phyloP scores from a whole-genome alignment of 805 yeast genomes.

The Myxozyma mucilagina region DNA sequence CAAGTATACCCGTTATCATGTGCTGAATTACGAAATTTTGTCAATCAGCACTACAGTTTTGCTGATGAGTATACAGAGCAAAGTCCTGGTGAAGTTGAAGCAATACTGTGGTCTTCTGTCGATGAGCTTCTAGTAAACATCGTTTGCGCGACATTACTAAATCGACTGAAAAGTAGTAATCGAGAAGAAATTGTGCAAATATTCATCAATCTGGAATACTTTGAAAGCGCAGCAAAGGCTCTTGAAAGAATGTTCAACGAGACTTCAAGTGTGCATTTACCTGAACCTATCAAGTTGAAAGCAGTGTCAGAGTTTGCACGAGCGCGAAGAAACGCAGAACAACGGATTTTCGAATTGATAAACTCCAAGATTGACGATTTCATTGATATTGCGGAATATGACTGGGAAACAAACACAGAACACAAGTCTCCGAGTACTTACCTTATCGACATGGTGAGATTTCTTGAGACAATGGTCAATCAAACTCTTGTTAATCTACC shows the following conservation, averaged over 20 bases:
- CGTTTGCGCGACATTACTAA: conserved; percentile 62
- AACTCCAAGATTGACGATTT: conserved; percentile 78
- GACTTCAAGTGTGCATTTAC: conserved; percentile 33
- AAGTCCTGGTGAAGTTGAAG: conserved; percentile 59
- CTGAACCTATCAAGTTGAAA: conserved; percentile 19
- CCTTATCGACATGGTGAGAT: conserved; percentile 80
- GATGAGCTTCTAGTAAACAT: conserved; percentile 70
- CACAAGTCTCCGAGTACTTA: conserved; percentile 68
- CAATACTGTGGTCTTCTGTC: conserved; percentile 57
- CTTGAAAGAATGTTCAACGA: conserved; percentile 49
- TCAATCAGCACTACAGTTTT: conserved; percentile 65
- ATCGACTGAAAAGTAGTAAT: conserved; percentile 65
- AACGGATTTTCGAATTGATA: conserved; percentile 75
- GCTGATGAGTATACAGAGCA: conserved; percentile 65
- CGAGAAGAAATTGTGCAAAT: conserved; percentile 91
- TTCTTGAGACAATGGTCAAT: conserved; percentile 78
- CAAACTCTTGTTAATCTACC: conserved; percentile 85
- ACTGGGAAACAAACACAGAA: conserved; percentile 58
- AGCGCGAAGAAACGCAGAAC: conserved; percentile 72
- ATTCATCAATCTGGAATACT: conserved; percentile 82
- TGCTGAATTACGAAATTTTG: conserved; percentile 64
- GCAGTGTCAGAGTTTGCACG: conserved; percentile 29
- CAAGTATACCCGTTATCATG: conserved; percentile 86
- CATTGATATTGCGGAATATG: conserved; percentile 80
- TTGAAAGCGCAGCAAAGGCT: conserved; percentile 70